Percentiles rank a stretch among this genome's conserved stretches.
Conservation (phyloP, 371 early-diverging fungal species). For the Mucor ambiguus region DNA sequence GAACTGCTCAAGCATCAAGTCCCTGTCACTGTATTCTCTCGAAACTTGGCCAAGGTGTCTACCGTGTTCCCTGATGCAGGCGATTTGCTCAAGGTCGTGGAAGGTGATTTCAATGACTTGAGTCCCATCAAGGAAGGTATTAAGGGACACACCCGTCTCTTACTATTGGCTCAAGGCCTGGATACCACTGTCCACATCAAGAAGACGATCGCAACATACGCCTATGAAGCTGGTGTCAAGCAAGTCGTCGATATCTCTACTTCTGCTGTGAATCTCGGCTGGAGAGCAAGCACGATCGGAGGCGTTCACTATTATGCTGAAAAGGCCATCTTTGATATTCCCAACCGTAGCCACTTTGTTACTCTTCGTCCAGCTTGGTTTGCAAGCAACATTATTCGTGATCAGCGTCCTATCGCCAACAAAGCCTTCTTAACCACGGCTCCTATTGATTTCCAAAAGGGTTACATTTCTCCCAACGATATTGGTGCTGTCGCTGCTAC, state of each 20-base stretch:
- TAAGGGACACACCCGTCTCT: slow-evolving; percentile 32
- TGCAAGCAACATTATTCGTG: slow-evolving; percentile 27
- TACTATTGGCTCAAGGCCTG: slow-evolving; percentile 24
- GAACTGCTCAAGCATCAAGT: no score
- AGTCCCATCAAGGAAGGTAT: slow-evolving; percentile 23
- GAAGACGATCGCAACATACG: slow-evolving; percentile 13
- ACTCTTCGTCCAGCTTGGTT: slow-evolving; percentile 37
- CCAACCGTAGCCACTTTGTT: slow-evolving; percentile 27
- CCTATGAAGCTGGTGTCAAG: slow-evolving; percentile 34
- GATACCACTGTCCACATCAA: slow-evolving; percentile 10
- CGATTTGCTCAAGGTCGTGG: slow-evolving; percentile 9
- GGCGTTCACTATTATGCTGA: slow-evolving; percentile 27
- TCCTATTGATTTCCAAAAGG: slow-evolving; percentile 3
- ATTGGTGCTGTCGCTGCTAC: slow-evolving; percentile 27
- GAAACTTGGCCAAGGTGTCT: slow-evolving; percentile 7
- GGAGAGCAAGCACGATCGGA: slow-evolving; percentile 18
- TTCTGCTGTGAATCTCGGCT: slow-evolving; percentile 15
- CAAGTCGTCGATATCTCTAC: slow-evolving; percentile 42
- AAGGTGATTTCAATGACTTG: slow-evolving; percentile 35
- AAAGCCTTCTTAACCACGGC: background rate
- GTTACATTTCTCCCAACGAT: slow-evolving; percentile 27
- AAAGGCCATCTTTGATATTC: slow-evolving; percentile 27
- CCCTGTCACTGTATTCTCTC: no score
- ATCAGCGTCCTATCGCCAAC: background rate
- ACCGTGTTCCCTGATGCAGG: slow-evolving; percentile 8